phyloP scores from a whole-genome alignment of 371 early-diverging fungal genomes.

The Circinella minor region DNA sequence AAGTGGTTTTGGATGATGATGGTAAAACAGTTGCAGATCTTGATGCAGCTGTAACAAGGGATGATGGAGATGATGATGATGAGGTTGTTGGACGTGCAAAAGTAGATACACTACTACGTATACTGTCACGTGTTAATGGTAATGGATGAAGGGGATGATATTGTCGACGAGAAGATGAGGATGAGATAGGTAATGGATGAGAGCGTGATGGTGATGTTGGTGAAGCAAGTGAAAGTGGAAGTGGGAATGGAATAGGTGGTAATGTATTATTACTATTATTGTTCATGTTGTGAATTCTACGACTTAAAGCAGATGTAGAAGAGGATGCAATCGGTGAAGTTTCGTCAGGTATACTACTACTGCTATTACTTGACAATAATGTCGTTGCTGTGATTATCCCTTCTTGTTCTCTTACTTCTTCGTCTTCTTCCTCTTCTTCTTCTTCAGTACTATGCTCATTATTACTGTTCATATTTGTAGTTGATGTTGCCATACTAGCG shows the following conservation, averaged over 20 bases:
- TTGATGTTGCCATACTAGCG: not conserved
- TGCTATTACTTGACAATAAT: not conserved
- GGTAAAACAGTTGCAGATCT: not conserved
- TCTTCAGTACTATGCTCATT: not conserved
- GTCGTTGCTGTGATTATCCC: not conserved
- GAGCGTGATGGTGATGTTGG: constrained; percentile 30
- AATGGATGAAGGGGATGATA: not conserved
- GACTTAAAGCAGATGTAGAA: constrained; percentile 12
- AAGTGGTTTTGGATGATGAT: constrained; percentile 15
- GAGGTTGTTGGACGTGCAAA: constrained; percentile 3
- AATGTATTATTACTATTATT: not conserved
- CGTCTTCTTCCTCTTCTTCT: constrained; percentile 3
- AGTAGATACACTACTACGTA: constrained; percentile 25
- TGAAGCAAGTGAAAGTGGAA: constrained; percentile 17
- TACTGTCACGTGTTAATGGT: not conserved
- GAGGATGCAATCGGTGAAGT: constrained; percentile 10
- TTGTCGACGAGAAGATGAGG: not conserved
- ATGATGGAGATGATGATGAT: not conserved
- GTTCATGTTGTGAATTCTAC: not conserved
- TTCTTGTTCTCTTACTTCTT: not conserved
- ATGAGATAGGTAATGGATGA: constrained; percentile 22
- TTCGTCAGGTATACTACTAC: no score
- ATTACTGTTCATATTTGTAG: not conserved
- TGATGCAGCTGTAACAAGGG: not conserved
- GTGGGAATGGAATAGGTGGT: constrained; percentile 16